Evolutionary conservation across 805 yeast genomes (phyloP), one percentile per base, ranked within the genome.

Genomic region (Candida tammaniensis): DNA sequence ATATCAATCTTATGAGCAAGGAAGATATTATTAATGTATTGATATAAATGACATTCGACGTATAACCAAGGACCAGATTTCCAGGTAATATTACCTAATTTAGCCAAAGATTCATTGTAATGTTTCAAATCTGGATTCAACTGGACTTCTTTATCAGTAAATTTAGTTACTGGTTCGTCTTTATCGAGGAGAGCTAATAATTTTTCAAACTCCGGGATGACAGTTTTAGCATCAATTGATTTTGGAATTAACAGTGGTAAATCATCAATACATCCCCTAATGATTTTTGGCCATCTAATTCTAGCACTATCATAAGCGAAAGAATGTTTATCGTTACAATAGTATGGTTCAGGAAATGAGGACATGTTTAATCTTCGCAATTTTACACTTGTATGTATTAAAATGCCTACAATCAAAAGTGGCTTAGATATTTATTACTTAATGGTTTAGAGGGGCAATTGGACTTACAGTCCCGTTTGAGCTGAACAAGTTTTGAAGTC

Each of bases 41-140:
- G 78, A 61, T 93, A 93, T 39, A 93, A 55, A 52, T 82, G 81
- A 57, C 96, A 82, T 58, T 94, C 99, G 26, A 83, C 66, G 51
- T 72, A 82, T 35, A 93, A 64, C 99, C 99, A 93, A 13, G 95
- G 96, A 1, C 91, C 94, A 7, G 81, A 70, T 29, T 68, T 62
- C 97, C 97, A 93, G 11, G 84, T 76, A 33, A 71, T 50, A 13
- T 22, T 27, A n/a, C 29, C 28, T 15, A 25, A 25, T 3, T 37
- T 28, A 31, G 55, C 58, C 30, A 63, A 47, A 17, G 52, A 43
- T 3, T 69, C 71, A 59, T 91, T 86, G 63, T 77, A 89, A 5
- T 75, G 64, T 9, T 57, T 54, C 38, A 80, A 71, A 59, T 60
- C 66, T 1, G 69, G 58, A 34, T 85, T 64, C 11, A 70, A 64